Evolutionary conservation across 176 grass and related monocot species (phyloP).

Genomic region (Bolboschoenus planiculmis): DNA sequence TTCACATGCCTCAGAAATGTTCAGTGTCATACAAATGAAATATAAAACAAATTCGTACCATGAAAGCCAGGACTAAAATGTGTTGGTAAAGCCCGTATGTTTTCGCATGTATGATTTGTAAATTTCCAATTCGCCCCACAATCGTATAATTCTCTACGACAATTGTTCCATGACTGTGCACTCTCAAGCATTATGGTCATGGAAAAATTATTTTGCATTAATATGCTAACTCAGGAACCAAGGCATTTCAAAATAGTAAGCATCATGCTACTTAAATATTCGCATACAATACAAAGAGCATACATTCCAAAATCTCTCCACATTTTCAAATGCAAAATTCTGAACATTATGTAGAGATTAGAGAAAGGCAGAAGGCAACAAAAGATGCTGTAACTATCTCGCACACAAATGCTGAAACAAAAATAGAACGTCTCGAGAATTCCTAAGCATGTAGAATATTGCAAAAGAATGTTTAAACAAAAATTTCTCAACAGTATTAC

Average conservation of each 20-base stretch:
- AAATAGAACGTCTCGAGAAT: background rate
- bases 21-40: too few species aligned
- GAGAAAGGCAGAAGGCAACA: background rate
- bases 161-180: background rate
- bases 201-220: background rate
- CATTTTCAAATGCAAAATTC: conserved; percentile 3
- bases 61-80: background rate
- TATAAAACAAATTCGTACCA: background rate
- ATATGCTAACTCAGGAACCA: background rate
- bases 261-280: background rate
- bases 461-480: conserved; percentile 8
- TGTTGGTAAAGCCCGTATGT: background rate
- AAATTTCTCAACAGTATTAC: conserved; percentile 1
- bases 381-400: background rate
- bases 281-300: background rate
- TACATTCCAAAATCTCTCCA: background rate
- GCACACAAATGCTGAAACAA: background rate
- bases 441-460: background rate
- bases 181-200: background rate
- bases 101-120: background rate
- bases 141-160: background rate
- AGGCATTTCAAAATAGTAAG: background rate
- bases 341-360: background rate
- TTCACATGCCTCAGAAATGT: too few species aligned
- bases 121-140: background rate